These are phyloP conservation scores for Metschnikowia hibisci DNA, from an alignment of 805 yeast genomes.

Conservation along the genomic window DNA sequence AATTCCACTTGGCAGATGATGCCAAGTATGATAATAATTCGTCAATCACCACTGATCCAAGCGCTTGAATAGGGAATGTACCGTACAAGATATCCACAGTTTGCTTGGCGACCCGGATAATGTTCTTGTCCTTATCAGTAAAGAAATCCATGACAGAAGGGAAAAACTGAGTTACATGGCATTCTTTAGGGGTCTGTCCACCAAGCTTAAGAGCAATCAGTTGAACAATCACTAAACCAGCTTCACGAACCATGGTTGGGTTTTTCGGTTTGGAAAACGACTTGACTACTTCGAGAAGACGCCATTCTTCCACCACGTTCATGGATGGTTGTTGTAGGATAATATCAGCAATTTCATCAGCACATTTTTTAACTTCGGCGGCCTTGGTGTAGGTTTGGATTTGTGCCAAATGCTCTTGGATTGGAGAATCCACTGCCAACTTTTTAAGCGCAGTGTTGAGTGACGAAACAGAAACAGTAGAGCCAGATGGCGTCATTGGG, in stretches of 20 bases:
- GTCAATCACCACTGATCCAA: conserved; percentile 66
- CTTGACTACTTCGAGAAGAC: conserved; percentile 56
- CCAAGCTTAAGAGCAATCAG: conserved; percentile 55
- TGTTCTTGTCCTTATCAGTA: conserved; percentile 85
- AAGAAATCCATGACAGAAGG: conserved; percentile 63
- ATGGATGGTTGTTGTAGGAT: conserved; percentile 41
- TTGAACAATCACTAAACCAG: conserved; percentile 63
- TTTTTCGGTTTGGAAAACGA: conserved; percentile 72
- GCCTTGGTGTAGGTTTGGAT: conserved; percentile 50
- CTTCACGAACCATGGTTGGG: conserved; percentile 71
- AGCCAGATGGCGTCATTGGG: conserved; percentile 36
- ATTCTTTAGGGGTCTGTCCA: conserved; percentile 70
- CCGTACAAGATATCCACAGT: conserved; percentile 70
- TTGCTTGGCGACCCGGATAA: conserved; percentile 79
- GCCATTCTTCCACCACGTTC: conserved; percentile 57
- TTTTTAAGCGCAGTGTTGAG: conserved; percentile 67
- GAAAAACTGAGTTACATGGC: conserved; percentile 62
- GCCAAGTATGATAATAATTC: conserved; percentile 58
- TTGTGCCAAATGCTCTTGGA: conserved; percentile 52
- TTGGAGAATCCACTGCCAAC: conserved; percentile 56
- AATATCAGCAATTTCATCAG: conserved; percentile 48
- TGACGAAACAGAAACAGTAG: conserved; percentile 71
- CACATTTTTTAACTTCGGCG: conserved; percentile 53
- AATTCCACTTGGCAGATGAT: conserved; percentile 90
- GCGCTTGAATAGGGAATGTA: conserved; percentile 71